phyloP scores from a whole-genome alignment of 2,329 filamentous ascomycete genomes.

The Trichophyton rubrum region DNA sequence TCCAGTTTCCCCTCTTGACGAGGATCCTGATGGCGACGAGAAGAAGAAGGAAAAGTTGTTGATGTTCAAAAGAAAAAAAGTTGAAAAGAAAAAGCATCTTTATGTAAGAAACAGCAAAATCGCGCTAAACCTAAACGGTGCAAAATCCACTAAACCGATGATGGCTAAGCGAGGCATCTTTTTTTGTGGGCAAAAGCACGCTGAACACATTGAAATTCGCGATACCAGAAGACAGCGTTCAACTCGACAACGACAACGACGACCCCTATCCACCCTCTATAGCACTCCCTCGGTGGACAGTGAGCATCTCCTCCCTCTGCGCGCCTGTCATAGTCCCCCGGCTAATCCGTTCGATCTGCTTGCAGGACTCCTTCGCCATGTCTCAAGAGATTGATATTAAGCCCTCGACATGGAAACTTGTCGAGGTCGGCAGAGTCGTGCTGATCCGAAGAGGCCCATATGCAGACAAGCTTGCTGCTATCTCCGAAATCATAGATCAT shows the following conservation, averaged over 20 bases:
- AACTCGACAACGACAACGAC: constrained; percentile 16
- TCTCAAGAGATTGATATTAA: constrained; percentile 64
- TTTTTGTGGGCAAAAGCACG: constrained; percentile 15
- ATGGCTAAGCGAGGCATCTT: constrained; percentile 7
- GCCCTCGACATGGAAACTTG: constrained; percentile 80
- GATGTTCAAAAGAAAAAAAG: constrained; percentile 7
- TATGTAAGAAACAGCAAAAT: not conserved
- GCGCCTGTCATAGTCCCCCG: not conserved
- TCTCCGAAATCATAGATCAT: constrained; percentile 99
- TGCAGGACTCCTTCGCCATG: constrained; percentile 57
- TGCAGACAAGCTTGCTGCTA: constrained; percentile 76
- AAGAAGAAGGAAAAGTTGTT: constrained; percentile 13
- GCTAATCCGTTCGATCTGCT: constrained; percentile 10
- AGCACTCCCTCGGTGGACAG: constrained; percentile 15
- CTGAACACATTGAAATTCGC: constrained; percentile 14
- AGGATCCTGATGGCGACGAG: constrained; percentile 7
- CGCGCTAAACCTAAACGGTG: constrained; percentile 13
- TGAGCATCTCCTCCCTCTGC: constrained; percentile 9
- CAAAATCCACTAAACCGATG: constrained; percentile 10
- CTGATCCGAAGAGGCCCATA: constrained; percentile 74
- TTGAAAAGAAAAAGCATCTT: not conserved
- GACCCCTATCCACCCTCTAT: constrained; percentile 8
- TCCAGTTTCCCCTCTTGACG: not conserved
- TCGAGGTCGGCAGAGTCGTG: constrained; percentile 96
- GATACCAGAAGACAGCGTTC: constrained; percentile 8